phyloP scores from a whole-genome alignment of 768 basidiomycete species.

The Lactifluus piperatus region DNA sequence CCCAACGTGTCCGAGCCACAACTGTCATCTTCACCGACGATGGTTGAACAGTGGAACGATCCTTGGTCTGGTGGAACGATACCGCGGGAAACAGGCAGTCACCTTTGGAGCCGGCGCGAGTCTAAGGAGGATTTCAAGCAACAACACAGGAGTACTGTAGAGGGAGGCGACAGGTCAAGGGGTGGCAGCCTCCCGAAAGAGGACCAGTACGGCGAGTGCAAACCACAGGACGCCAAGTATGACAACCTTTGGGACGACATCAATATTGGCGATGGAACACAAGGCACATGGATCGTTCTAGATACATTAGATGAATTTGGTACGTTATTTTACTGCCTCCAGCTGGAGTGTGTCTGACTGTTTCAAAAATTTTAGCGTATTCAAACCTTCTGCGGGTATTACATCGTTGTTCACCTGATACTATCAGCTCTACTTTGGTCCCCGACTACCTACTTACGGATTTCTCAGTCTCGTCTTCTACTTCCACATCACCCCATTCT shows the following conservation, averaged over 20 bases:
- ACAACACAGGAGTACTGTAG: not conserved
- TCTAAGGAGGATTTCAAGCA: conserved; percentile 17
- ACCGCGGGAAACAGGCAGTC: conserved; percentile 7
- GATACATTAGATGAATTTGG: conserved; percentile 15
- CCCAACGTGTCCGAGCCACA: not conserved
- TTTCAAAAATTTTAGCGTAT: not conserved
- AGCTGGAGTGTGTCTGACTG: not conserved
- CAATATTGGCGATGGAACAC: conserved; percentile 9
- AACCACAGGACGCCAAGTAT: not conserved
- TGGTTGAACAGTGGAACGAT: conserved; percentile 10
- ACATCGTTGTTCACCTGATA: conserved; percentile 16
- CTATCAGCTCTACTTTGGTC: conserved; percentile 12
- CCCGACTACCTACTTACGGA: conserved; percentile 4
- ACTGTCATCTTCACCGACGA: not conserved
- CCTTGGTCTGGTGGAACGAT: conserved; percentile 17
- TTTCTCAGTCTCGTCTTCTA: conserved; percentile 1
- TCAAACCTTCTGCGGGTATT: conserved; percentile 18
- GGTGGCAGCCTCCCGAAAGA: conserved; percentile 1
- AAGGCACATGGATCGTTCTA: conserved; percentile 19
- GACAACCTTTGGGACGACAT: conserved; percentile 8
- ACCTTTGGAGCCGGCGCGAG: conserved; percentile 9
- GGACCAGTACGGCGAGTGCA: conserved; percentile 2
- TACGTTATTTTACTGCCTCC: not conserved
- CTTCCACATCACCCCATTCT: not conserved
- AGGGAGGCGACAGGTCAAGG: not conserved